phyloP scores from a whole-genome alignment of 2,329 filamentous ascomycete genomes.

The Arachnomyces sp. region DNA sequence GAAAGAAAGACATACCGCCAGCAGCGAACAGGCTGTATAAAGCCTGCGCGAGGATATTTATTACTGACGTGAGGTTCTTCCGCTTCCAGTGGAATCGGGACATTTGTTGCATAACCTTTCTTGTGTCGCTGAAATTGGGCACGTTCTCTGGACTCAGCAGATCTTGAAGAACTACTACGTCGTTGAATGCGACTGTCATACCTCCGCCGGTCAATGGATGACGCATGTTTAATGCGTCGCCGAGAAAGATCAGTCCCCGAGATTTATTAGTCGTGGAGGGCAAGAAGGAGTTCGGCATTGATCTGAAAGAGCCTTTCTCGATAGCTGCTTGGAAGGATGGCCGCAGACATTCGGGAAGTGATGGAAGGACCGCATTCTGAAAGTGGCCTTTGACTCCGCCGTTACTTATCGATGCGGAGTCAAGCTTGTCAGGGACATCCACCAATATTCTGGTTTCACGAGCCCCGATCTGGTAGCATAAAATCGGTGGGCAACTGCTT shows the following conservation, averaged over 20 bases:
- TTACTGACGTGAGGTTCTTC: conserved; percentile 74
- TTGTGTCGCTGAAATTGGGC: conserved; percentile 60
- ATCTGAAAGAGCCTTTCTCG: conserved; percentile 68
- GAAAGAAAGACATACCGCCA: conserved; percentile 42
- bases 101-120: conserved; percentile 61
- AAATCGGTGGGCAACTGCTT: conserved; percentile 65
- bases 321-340: conserved; percentile 70
- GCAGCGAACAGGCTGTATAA: conserved; percentile 89
- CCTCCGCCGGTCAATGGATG: conserved; percentile 94
- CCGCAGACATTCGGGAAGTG: conserved; percentile 63
- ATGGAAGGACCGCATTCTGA: conserved; percentile 68
- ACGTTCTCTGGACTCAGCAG: conserved; percentile 64
- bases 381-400: conserved; percentile 86
- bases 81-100: conserved; percentile 75
- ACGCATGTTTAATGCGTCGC: conserved; percentile 98
- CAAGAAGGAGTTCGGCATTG: conserved; percentile 94
- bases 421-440: conserved; percentile 72
- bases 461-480: conserved; percentile 94
- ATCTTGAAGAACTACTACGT: conserved; percentile 69
- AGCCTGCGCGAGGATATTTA: conserved; percentile 96
- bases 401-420: conserved; percentile 62
- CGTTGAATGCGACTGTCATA: conserved; percentile 96
- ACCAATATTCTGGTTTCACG: conserved; percentile 87
- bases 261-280: conserved; percentile 67
- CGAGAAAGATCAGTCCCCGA: conserved; percentile 71